Base-by-base conservation (phyloP, 2,329 filamentous ascomycete species). In the Hypoxylon sp. region DNA sequence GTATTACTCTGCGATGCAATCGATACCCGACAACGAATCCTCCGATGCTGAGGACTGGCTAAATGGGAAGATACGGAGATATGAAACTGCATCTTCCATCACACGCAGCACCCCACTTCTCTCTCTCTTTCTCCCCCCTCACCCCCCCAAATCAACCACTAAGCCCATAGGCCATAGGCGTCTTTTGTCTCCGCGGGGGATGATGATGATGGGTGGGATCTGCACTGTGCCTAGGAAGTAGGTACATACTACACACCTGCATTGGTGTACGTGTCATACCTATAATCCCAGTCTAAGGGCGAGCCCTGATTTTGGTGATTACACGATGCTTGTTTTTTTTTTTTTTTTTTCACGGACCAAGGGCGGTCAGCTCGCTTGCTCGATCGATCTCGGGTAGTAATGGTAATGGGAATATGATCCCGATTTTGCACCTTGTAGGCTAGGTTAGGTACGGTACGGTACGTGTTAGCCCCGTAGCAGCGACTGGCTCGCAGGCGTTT, bases 311-410 rank as follows among this genome's bases (percentile, higher is more conserved):
- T 44, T 8, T 6, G 2, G 39, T 4, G n/a, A 17, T 17, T 42
- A 37, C 35, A 37, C 13, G 21, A 46, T 46, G n/a, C 17, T 46
- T 6, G 19, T 24, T 24, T 24, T 24, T 24, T 24, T 35, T 35
- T 13, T 11, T 10, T n/a, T 5, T 4, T n/a, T 19, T 10, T 8
- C 39, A 21, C 39, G 17, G 39, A 8, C 17, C 39, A 11, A 44
- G 7, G 39, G 39, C 17, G 7, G 7, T 44, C 6, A 44, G 39
- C 17, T n/a, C 3, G 35, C 13, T 10, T 8, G 7, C 17, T 19
- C 39, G 39, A 44, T 44, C 39, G n/a, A 44, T 44, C 39, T 44
- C 39, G 17, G n/a, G n/a, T 44, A 44, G 17, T 7, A 44, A n/a
- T 44, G 17, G n/a, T 19, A 2, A 19, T 10, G 5, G 39, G 17